phyloP scores from a whole-genome alignment of 106 monocot species.

The Triglochin maritima region DNA sequence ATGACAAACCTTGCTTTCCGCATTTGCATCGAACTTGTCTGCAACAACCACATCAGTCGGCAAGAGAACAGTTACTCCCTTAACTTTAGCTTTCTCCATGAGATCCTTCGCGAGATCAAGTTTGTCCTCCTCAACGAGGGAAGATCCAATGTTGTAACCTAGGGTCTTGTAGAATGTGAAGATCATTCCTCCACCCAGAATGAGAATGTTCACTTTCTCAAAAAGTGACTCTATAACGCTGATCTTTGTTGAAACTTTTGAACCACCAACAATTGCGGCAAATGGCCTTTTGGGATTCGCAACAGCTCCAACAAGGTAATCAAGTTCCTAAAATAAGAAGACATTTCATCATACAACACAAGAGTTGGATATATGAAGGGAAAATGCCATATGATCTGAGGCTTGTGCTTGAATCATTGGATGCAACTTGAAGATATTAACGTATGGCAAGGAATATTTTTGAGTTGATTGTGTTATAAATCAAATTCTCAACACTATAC shows the following conservation, averaged over 20 bases:
- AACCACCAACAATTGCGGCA: conserved; percentile 22
- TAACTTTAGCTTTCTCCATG: conserved; percentile 17
- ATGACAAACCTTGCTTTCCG: conserved; percentile 12
- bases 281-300: conserved; percentile 22
- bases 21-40: conserved; percentile 21
- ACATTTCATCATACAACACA: not conserved
- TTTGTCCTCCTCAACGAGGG: conserved; percentile 24
- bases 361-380: not conserved
- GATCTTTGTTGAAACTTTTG: conserved; percentile 21
- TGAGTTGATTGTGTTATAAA: no score
- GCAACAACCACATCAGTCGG: conserved; percentile 26
- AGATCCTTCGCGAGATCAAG: conserved; percentile 19
- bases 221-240: conserved; percentile 22
- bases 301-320: conserved; percentile 26
- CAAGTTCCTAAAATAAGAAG: conserved; percentile 15
- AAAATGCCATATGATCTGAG: not conserved
- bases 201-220: conserved; percentile 22
- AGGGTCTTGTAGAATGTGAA: conserved; percentile 22
- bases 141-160: conserved; percentile 14
- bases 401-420: no score
- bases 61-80: conserved; percentile 18
- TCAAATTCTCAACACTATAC: no score
- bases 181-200: conserved; percentile 23
- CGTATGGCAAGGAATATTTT: no score
- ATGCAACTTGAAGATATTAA: no score